Base-by-base conservation (phyloP, 495 filamentous ascomycete species). In the Xylaria telfairii region DNA sequence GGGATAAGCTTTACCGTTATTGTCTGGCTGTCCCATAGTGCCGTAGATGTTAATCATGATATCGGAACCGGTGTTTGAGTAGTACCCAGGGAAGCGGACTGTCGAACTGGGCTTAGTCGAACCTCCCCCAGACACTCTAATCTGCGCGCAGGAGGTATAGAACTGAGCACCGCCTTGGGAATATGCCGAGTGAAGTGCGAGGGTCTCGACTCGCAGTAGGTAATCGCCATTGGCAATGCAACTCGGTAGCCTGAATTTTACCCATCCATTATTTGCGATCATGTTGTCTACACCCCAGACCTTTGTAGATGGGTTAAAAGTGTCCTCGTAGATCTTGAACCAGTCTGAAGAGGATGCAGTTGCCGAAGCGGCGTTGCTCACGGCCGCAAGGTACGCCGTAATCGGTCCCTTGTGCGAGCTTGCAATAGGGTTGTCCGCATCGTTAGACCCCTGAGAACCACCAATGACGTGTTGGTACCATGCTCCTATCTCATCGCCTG, bases 391-490 rank as follows among this genome's bases (percentile, higher is more conserved):
- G 73, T 87, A 87, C 32, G 83, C 83, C 24, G 76, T 78, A 66
- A 85, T 79, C 34, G 84, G 85, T 0, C 84, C 84, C 73, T 84
- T 83, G 71, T 83, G 81, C 47, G 76, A 79, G 65, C 75, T 72
- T 2, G 85, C 85, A 67, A 87, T 87, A 17, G 85, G 86, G 71
- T 88, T 76, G 69, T 88, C 86, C 24, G 77, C 61, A 71, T 87
- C 84, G 60, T 81, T 82, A 30, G 82, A 74, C 9, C 76, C 68
- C 34, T 83, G 74, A 0, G 82, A 76, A 15, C 84, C 84, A 19
- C 81, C 84, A 34, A 86, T 82, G 26, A 84, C 84, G 69, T 87
- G 84, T 19, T 81, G 79, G 83, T 85, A 88, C 81, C 81, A 83
- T 0, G 85, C 82, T 59, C 85, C 81, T 42, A 85, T 76, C 65